These are phyloP conservation scores for Leccinum uliginosum DNA, from an alignment of 768 basidiomycete genomes.

Conservation along the genomic window DNA sequence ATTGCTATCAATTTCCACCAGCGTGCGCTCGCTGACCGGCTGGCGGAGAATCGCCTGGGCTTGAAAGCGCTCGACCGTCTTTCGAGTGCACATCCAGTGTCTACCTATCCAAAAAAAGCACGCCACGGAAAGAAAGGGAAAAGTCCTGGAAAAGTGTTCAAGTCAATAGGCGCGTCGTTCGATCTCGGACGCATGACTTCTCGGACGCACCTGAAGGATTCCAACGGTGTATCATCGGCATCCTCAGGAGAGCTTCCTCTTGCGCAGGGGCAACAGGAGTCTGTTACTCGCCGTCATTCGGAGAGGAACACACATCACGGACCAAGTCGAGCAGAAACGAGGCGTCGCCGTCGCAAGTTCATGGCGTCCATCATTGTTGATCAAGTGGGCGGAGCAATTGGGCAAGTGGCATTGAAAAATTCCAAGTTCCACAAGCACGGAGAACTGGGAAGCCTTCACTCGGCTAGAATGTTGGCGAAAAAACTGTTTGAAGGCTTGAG, in stretches of 20 bases:
- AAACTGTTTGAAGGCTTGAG: slow-evolving; percentile 64
- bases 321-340: slow-evolving; percentile 28
- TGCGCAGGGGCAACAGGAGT: slow-evolving; percentile 12
- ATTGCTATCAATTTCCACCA: slow-evolving; percentile 81
- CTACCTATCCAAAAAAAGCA: slow-evolving; percentile 30
- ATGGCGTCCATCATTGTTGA: slow-evolving; percentile 70
- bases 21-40: slow-evolving; percentile 68
- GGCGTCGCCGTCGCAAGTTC: slow-evolving; percentile 43
- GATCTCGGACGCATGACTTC: slow-evolving; percentile 24
- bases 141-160: slow-evolving; percentile 40
- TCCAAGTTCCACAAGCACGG: slow-evolving; percentile 54
- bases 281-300: slow-evolving; percentile 4
- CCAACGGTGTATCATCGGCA: slow-evolving; percentile 5
- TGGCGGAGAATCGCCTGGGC: slow-evolving; percentile 65
- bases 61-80: slow-evolving; percentile 67
- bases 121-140: slow-evolving; percentile 45
- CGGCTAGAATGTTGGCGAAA: slow-evolving; percentile 62
- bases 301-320: slow-evolving; percentile 14
- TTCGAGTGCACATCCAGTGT: slow-evolving; percentile 56
- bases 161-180: slow-evolving; percentile 35
- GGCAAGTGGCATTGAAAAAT: slow-evolving; percentile 66
- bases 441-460: slow-evolving; percentile 52
- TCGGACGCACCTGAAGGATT: slow-evolving; percentile 15
- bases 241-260: neutral
- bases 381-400: slow-evolving; percentile 59